phyloP scores from a whole-genome alignment of 2,329 filamentous ascomycete genomes.

The Cercospora sp. region DNA sequence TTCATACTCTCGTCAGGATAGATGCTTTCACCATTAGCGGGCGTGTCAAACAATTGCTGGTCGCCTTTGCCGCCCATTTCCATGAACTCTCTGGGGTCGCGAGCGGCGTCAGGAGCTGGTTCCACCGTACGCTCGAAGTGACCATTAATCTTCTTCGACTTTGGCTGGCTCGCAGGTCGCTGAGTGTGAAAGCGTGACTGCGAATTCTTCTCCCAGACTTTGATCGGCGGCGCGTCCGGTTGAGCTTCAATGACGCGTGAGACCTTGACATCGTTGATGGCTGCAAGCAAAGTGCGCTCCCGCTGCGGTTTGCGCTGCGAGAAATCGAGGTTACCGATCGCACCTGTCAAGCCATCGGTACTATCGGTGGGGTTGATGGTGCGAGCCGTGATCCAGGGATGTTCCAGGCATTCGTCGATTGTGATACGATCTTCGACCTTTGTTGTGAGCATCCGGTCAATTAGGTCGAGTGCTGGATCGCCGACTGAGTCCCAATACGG shows the following conservation, averaged over 20 bases:
- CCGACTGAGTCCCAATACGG: slow-evolving; percentile 92
- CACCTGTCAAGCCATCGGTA: slow-evolving; percentile 88
- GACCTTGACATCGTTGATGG: slow-evolving; percentile 72
- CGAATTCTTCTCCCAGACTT: slow-evolving; percentile 73
- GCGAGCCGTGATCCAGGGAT: slow-evolving; percentile 75
- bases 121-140: slow-evolving; percentile 56
- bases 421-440: slow-evolving; percentile 80
- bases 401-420: slow-evolving; percentile 84
- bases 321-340: slow-evolving; percentile 78
- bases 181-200: slow-evolving; percentile 42
- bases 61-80: slow-evolving; percentile 85
- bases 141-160: slow-evolving; percentile 43
- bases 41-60: slow-evolving; percentile 70
- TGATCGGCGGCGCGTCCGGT: slow-evolving; percentile 61
- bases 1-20: slow-evolving; percentile 35
- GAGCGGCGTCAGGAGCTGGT: slow-evolving; percentile 63
- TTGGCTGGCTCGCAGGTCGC: slow-evolving; percentile 23
- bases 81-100: slow-evolving; percentile 75
- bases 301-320: slow-evolving; percentile 74
- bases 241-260: slow-evolving; percentile 59
- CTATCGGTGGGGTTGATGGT: slow-evolving; percentile 63
- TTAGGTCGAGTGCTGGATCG: slow-evolving; percentile 85
- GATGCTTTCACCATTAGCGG: slow-evolving; percentile 39
- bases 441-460: slow-evolving; percentile 91
- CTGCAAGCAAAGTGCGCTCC: slow-evolving; percentile 81